Percentiles rank a stretch among this genome's conserved stretches.
These are phyloP conservation scores for Gonapodya prolifera DNA, from an alignment of 192 early-diverging fungal genomes.

Conservation along the genomic window DNA sequence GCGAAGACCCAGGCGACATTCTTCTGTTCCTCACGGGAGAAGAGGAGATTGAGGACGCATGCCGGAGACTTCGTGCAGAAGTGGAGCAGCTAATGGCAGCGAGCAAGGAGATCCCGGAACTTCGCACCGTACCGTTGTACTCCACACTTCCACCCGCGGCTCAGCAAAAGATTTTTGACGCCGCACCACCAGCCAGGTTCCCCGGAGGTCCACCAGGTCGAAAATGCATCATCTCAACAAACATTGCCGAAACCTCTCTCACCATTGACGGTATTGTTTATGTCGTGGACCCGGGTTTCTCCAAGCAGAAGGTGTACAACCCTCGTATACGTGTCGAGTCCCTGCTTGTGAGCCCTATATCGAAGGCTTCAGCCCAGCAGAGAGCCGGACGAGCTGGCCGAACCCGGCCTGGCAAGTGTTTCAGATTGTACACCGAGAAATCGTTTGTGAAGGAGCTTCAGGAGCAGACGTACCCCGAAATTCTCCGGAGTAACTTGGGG, in stretches of 20 bases:
- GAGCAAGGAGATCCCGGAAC: constrained; percentile 5
- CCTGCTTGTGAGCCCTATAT: constrained; percentile 87
- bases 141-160: constrained; percentile 79
- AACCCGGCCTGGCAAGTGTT: constrained; percentile 92
- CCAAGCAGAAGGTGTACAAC: constrained; percentile 99
- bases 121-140: constrained; percentile 67
- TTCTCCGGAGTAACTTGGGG: constrained; percentile 89
- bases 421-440: constrained; percentile 96
- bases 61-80: constrained; percentile 64
- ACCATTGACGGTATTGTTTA: constrained; percentile 99
- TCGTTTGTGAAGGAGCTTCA: constrained; percentile 84
- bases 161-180: constrained; percentile 89
- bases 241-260: constrained; percentile 94
- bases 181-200: constrained; percentile 65
- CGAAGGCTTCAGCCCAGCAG: constrained; percentile 90
- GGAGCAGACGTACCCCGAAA: constrained; percentile 98
- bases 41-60: constrained; percentile 90
- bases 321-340: constrained; percentile 94
- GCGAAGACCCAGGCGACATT: constrained; percentile 91
- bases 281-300: constrained; percentile 95
- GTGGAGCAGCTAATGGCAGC: constrained; percentile 57
- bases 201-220: constrained; percentile 79
- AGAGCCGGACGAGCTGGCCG: constrained; percentile 97
- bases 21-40: constrained; percentile 96
- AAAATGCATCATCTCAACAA: constrained; percentile 93